Evolutionary conservation across 2,329 filamentous ascomycete genomes (phyloP), one percentile per base, ranked within the genome.

Genomic region (Aspergillus alliaceus): DNA sequence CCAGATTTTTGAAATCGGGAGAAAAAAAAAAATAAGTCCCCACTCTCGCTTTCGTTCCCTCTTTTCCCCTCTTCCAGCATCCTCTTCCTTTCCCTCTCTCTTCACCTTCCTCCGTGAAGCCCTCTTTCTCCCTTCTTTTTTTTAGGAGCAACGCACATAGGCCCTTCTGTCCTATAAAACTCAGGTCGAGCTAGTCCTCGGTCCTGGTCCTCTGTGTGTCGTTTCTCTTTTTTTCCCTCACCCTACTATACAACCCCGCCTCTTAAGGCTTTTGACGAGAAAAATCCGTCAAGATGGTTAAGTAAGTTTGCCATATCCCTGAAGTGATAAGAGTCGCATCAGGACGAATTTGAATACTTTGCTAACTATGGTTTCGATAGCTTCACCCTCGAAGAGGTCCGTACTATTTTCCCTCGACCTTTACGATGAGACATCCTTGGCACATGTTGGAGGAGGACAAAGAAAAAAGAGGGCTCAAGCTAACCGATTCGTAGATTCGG

Each of bases 201-300:
- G 66, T 76, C 72, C 73, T 76, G 75, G 65, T 72, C 68, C 64
- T 69, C 63, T 73, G 69, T 72, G 71, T 73, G 69, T 72, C 58
- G 59, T 69, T 69, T 69, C 65, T 66, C 69, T 60, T 65, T 62
- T 65, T 58, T 59, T 59, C 64, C 63, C 59, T 63, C 63, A 61
- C 59, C 59, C 62, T 61, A 60, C 66, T 64, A 54, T 64, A 64
- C 62, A 70, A 71, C 73, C 74, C 72, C 73, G 73, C 74, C 74
- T 75, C 72, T 70, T 72, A n/a, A 60, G 71, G 73, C 72, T 57
- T 62, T 71, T 72, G 56, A 67, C 62, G 60, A 62, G 60, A 68
- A 71, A 72, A 71, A 72, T 90, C 92, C 90, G 91, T 84, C 89
- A 97, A 92, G 80, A 99, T 99, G 95, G 95, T 99, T 80, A 97